These are phyloP conservation scores for Jatropha podagrica DNA, from an alignment of 441 rosid genomes.

Conservation along the genomic window DNA sequence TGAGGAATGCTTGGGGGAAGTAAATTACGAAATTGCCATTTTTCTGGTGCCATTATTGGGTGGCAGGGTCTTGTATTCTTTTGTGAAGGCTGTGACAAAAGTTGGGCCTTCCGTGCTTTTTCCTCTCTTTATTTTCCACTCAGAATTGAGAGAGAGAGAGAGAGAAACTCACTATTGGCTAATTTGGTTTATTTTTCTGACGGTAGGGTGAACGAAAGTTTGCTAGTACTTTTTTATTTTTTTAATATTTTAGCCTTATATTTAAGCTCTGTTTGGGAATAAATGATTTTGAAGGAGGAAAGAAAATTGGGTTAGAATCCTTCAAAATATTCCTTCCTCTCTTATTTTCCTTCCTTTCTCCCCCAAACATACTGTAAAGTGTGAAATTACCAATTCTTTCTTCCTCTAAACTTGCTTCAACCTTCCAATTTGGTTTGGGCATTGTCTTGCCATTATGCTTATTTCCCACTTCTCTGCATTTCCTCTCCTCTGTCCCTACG, in stretches of 20 bases:
- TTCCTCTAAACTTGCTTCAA: too few relatives aligned
- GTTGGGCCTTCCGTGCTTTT: conserved; percentile 20
- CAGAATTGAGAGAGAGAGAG: background rate
- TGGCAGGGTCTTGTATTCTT: conserved; percentile 10
- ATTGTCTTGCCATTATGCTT: too few relatives aligned
- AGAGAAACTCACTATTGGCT: conserved; percentile 27
- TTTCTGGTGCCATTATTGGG: conserved; percentile 19
- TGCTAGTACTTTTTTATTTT: background rate
- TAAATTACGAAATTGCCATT: conserved; percentile 37
- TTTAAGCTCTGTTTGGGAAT: too few relatives aligned
- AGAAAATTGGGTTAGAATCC: too few relatives aligned
- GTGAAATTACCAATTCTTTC: too few relatives aligned
- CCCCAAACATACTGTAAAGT: too few relatives aligned
- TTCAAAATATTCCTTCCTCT: too few relatives aligned
- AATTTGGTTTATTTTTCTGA: conserved; percentile 32
- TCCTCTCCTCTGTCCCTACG: too few relatives aligned
- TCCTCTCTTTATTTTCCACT: background rate
- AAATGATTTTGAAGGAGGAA: too few relatives aligned
- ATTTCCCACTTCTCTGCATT: too few relatives aligned
- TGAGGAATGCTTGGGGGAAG: background rate
- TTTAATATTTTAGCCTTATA: background rate
- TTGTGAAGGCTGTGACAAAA: conserved; percentile 20
- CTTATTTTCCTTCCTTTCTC: too few relatives aligned
- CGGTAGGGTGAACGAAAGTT: conserved; percentile 32
- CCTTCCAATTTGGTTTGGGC: too few relatives aligned